These are phyloP conservation scores for Rhizomucor pusillus DNA, from an alignment of 371 early-diverging fungal species.

Conservation along the genomic window DNA sequence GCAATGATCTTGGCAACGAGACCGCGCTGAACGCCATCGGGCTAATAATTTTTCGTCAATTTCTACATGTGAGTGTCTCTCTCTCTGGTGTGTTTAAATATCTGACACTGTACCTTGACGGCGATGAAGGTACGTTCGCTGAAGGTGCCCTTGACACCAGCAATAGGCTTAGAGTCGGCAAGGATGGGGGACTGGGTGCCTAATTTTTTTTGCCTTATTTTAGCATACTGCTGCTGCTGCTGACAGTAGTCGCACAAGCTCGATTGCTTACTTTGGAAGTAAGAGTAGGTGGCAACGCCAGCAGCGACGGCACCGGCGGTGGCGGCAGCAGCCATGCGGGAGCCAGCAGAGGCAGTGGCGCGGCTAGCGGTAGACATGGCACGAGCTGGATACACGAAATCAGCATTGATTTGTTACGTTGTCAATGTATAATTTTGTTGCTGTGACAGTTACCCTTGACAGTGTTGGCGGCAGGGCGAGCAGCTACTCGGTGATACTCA, in stretches of 20 bases:
- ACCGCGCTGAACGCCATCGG: conserved; percentile 79
- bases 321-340: conserved; percentile 37
- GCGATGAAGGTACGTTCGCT: conserved; percentile 84
- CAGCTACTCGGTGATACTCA: conserved; percentile 1
- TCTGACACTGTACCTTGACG: conserved; percentile 48
- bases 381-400: conserved; percentile 25
- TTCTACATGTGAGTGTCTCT: not conserved
- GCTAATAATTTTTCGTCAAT: conserved; percentile 18
- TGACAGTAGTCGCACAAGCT: no score
- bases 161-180: conserved; percentile 57
- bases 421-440: not conserved
- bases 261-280: conserved; percentile 39
- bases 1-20: conserved; percentile 83
- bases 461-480: conserved; percentile 33
- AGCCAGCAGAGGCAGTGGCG: conserved; percentile 36
- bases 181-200: conserved; percentile 29
- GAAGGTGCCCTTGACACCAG: conserved; percentile 66
- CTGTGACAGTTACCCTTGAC: conserved; percentile 28
- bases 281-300: conserved; percentile 49
- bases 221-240: no score
- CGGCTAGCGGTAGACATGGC: conserved; percentile 50
- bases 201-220: no score
- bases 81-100: not conserved
- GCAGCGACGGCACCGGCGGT: conserved; percentile 50
- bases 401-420: no score